Evolutionary conservation across 2,329 filamentous ascomycete species (phyloP).

Genomic region (Acrocalymma vagum): DNA sequence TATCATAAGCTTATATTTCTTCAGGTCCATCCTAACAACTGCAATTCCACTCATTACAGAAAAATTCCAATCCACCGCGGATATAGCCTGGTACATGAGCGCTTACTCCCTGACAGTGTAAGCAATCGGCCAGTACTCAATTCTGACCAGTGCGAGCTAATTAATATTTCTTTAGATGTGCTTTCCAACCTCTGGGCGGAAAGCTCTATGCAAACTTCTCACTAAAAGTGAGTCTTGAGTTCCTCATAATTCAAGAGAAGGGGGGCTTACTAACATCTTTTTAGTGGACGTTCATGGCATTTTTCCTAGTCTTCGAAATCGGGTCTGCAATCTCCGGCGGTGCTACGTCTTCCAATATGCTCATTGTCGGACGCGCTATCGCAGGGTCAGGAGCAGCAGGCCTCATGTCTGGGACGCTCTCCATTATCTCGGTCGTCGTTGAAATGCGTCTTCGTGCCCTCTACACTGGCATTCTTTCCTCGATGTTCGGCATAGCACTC

Average conservation of each 20-base stretch:
- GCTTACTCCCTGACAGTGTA: slow-evolving; percentile 36
- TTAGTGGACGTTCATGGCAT: slow-evolving; percentile 40
- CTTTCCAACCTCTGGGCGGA: slow-evolving; percentile 49
- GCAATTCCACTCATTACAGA: slow-evolving; percentile 60
- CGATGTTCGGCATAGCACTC: slow-evolving; percentile 49
- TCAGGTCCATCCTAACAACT: slow-evolving; percentile 54
- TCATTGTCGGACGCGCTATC: slow-evolving; percentile 58
- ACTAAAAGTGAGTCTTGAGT: slow-evolving; percentile 48
- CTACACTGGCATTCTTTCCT: slow-evolving; percentile 54
- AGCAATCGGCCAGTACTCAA: slow-evolving; percentile 2
- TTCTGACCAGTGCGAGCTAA: background rate
- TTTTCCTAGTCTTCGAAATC: slow-evolving; percentile 55
- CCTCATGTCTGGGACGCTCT: slow-evolving; percentile 50
- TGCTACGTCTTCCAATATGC: slow-evolving; percentile 48
- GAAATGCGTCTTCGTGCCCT: slow-evolving; percentile 52
- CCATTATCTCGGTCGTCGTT: slow-evolving; percentile 50
- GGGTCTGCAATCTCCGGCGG: slow-evolving; percentile 56
- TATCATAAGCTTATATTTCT: no score
- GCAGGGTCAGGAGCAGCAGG: slow-evolving; percentile 58
- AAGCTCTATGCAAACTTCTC: slow-evolving; percentile 53
- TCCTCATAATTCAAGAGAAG: no score
- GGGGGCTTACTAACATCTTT: slow-evolving; percentile 17
- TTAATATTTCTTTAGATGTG: slow-evolving; percentile 15
- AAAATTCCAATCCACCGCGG: slow-evolving; percentile 55
- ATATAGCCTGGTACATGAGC: slow-evolving; percentile 61